phyloP scores from a whole-genome alignment of 305 asterid species.

The Rubia tinctorum region DNA sequence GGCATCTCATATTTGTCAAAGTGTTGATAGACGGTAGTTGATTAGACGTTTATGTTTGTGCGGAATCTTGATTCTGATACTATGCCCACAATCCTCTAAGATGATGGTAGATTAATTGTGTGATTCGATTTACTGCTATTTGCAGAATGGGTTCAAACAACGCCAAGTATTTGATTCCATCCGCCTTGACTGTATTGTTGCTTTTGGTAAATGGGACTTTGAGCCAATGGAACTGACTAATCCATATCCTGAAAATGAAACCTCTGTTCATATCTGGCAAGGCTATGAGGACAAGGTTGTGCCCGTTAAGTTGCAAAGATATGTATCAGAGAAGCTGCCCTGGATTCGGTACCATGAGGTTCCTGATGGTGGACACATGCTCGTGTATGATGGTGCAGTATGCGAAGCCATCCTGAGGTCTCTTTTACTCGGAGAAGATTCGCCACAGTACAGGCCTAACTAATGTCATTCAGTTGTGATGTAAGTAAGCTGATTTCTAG shows the following conservation, averaged over 20 bases:
- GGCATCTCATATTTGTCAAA: neutral
- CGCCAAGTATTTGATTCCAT: slow-evolving; percentile 59
- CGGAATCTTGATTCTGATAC: neutral
- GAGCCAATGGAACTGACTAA: slow-evolving; percentile 64
- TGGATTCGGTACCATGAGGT: slow-evolving; percentile 95
- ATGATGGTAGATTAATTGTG: neutral
- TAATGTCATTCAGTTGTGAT: slow-evolving; percentile 33
- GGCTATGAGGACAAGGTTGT: slow-evolving; percentile 85
- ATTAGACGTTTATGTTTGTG: neutral
- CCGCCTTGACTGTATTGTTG: slow-evolving; percentile 65
- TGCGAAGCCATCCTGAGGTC: slow-evolving; percentile 90
- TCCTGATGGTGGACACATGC: slow-evolving; percentile 88
- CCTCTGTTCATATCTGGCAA: slow-evolving; percentile 82
- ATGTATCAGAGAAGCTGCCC: slow-evolving; percentile 57
- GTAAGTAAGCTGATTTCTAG: slow-evolving; percentile 31
- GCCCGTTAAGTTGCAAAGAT: slow-evolving; percentile 71
- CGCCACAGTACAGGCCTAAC: slow-evolving; percentile 52
- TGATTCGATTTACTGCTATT: neutral
- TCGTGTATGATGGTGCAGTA: slow-evolving; percentile 72
- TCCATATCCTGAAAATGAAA: slow-evolving; percentile 55
- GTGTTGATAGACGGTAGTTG: too few relatives aligned
- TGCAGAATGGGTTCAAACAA: slow-evolving; percentile 41
- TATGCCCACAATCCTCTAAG: too few relatives aligned
- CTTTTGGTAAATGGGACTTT: slow-evolving; percentile 86
- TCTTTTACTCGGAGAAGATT: slow-evolving; percentile 76